Evolutionary conservation across 768 basidiomycete species (phyloP).

Genomic region (Mycena belliarum): DNA sequence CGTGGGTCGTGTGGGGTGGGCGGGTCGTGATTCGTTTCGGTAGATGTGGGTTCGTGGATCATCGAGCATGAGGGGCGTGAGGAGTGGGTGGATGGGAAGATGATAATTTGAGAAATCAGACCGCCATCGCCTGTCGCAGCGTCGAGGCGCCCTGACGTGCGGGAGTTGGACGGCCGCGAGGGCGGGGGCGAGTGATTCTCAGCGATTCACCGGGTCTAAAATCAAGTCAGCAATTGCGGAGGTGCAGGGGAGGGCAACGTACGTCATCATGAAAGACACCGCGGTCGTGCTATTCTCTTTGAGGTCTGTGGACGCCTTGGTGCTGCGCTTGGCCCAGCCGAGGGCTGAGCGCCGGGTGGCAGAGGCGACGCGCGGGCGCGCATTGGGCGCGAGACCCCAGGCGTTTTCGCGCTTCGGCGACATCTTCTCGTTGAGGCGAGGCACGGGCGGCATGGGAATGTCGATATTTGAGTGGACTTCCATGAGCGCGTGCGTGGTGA

Average conservation of each 20-base stretch:
- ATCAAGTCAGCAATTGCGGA: not conserved
- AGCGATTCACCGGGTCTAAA: conserved; percentile 48
- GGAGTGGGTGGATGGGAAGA: not conserved
- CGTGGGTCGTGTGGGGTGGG: conserved; percentile 1
- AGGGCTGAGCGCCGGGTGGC: conserved; percentile 56
- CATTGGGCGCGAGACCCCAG: conserved; percentile 34
- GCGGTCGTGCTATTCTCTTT: conserved; percentile 49
- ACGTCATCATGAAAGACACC: conserved; percentile 56
- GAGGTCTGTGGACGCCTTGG: conserved; percentile 51
- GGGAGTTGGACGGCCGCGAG: conserved; percentile 49
- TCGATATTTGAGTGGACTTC: conserved; percentile 44
- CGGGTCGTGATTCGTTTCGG: conserved; percentile 1
- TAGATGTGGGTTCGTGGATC: too few species aligned
- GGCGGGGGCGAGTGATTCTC: conserved; percentile 51
- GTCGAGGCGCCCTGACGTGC: conserved; percentile 30
- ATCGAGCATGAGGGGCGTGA: not conserved
- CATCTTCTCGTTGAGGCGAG: too few species aligned
- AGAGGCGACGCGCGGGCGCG: conserved; percentile 56
- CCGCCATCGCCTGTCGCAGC: conserved; percentile 6
- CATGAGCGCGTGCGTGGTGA: conserved; percentile 34
- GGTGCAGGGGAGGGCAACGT: conserved; percentile 29
- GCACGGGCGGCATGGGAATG: conserved; percentile 33
- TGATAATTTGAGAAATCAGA: not conserved
- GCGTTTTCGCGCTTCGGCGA: conserved; percentile 44
- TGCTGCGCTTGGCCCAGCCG: conserved; percentile 67